Percentiles rank a stretch among this genome's conserved stretches.
Evolutionary conservation across 2,329 filamentous ascomycete species (phyloP).

Genomic region (Didymella pinodella): DNA sequence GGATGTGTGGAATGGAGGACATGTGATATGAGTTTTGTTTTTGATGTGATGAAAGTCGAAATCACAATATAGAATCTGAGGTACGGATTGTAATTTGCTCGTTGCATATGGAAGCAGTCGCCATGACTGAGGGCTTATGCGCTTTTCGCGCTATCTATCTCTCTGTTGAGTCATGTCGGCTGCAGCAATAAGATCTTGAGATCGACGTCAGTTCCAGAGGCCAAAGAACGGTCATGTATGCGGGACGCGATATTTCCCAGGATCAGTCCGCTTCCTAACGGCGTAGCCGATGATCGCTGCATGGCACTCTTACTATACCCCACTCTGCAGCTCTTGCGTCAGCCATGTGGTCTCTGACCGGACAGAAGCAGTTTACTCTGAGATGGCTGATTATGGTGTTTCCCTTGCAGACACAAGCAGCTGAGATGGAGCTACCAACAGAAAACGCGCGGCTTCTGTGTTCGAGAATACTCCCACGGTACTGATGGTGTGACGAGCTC

Average conservation of each 20-base stretch:
- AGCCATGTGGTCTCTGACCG: background rate
- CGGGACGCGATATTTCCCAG: background rate
- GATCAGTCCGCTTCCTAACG: background rate
- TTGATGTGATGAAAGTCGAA: too few relatives aligned
- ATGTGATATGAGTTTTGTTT: too few relatives aligned
- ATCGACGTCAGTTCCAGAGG: background rate
- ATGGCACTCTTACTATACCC: background rate
- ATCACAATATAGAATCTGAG: too few relatives aligned
- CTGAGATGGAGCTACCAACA: background rate
- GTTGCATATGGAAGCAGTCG: too few relatives aligned
- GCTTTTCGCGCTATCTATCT: too few relatives aligned
- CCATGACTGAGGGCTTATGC: too few relatives aligned
- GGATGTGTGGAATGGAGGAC: too few relatives aligned
- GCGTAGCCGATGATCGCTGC: background rate
- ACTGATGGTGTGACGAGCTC: conserved; percentile 4
- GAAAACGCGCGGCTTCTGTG: background rate
- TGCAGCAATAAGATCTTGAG: background rate
- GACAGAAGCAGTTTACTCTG: background rate
- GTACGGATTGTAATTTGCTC: too few relatives aligned
- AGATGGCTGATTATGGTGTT: background rate
- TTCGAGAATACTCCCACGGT: background rate
- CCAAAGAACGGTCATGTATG: background rate
- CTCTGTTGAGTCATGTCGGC: too few relatives aligned
- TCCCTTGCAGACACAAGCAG: background rate
- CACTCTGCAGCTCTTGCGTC: background rate